Evolutionary conservation across 2,329 filamentous ascomycete species (phyloP), one percentile per base, ranked within the genome.

Genomic region (Botryosphaeria dothidea): DNA sequence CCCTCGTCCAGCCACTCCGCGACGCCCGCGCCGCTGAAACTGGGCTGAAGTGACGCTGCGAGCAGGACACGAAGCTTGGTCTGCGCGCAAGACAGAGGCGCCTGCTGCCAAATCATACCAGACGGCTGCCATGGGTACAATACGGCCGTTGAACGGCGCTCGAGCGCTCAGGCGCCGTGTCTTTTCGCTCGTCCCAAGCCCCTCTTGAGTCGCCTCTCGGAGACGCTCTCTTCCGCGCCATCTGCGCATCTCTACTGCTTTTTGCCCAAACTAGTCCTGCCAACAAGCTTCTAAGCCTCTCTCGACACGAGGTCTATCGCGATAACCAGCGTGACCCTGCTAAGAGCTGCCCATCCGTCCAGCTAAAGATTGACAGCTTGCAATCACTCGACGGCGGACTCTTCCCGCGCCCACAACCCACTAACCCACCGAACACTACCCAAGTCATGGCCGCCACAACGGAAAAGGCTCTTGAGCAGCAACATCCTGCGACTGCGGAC

Each of bases 171-270:
- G 17, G 51, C 19, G 31, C 48, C 49, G 31, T 36, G 46, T 56
- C 29, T 52, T 38, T 25, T 34, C 21, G 27, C 49, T 21, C 19
- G 31, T 56, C 34, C 3, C 15, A 13, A 23, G 11, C 15, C 45
- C 13, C 23, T 25, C 19, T 25, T n/a, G 4, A 27, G 11, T 49
- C 46, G 45, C 45, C 45, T 19, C 23, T 58, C 57, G 57, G 57
- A 48, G 5, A 25, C 43, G 56, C n/a, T 11, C 57, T 6, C 57
- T 61, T 61, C 57, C 57, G 57, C 57, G 57, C 57, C 57, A 61
- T 36, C 41, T 38, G 57, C 57, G 41, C 13, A 48, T 61, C 56
- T 60, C 57, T 48, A 61, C 57, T 60, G 38, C 38, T 60, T 60
- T 46, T 31, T 46, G 43, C 41, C 15, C 25, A 34, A 38, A n/a